Percentiles rank a stretch among this genome's conserved stretches.
phyloP scores from a whole-genome alignment of 169 alveolate species.

The Cryptosporidium sp. region DNA sequence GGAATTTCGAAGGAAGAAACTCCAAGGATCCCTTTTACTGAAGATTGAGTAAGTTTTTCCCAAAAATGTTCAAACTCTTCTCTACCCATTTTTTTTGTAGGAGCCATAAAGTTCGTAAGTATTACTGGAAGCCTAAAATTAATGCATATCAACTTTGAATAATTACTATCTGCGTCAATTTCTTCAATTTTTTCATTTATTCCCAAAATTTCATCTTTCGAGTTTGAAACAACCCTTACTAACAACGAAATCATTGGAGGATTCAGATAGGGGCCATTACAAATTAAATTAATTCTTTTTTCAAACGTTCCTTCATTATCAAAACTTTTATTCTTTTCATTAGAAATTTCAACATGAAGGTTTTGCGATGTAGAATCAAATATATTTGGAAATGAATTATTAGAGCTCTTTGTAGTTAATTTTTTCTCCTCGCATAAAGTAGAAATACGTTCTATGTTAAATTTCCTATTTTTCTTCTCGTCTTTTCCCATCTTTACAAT shows the following conservation, averaged over 20 bases:
- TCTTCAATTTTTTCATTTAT: neutral
- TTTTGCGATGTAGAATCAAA: conserved; percentile 28
- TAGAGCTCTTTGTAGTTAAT: neutral
- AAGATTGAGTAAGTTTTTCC: conserved; percentile 47
- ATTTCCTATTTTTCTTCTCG: neutral
- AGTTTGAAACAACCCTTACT: neutral
- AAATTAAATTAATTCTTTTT: conserved; percentile 10
- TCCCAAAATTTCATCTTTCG: conserved; percentile 17
- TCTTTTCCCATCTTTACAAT: neutral
- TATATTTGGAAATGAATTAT: conserved; percentile 6
- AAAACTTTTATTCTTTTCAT: neutral
- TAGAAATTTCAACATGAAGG: conserved; percentile 21
- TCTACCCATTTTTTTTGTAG: conserved; percentile 54
- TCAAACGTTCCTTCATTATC: conserved; percentile 7
- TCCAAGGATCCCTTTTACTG: conserved; percentile 25
- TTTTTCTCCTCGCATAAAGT: neutral
- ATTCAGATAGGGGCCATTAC: conserved; percentile 50
- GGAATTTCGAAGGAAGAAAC: conserved; percentile 43
- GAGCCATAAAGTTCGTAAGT: conserved; percentile 56
- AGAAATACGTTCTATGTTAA: conserved; percentile 15
- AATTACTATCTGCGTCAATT: neutral
- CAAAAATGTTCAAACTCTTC: conserved; percentile 57
- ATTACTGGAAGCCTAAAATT: conserved; percentile 54
- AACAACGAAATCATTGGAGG: conserved; percentile 52
- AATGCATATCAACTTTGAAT: neutral